Conservation (phyloP, 306 rosid genomes). For the Quercus engelmannii region DNA sequence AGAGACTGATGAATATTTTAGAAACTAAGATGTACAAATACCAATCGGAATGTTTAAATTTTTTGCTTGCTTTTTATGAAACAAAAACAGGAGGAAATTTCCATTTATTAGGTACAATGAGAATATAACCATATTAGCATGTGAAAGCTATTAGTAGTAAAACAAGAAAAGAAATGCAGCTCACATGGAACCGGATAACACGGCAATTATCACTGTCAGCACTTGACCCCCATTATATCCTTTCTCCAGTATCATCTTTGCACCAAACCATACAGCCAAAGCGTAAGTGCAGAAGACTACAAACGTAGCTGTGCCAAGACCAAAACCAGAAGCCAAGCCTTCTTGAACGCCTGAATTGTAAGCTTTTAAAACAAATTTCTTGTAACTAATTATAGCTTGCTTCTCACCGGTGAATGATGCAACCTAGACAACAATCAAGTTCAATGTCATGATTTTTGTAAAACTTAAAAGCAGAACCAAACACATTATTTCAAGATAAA, state of each 20-base stretch:
- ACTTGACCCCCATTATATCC: constrained; percentile 68
- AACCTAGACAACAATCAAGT: constrained; percentile 38
- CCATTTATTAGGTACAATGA: not conserved
- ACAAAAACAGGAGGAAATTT: not conserved
- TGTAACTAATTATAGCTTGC: constrained; percentile 51
- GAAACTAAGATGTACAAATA: not conserved
- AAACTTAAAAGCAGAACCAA: not conserved
- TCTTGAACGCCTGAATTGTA: constrained; percentile 63
- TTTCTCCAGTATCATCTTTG: constrained; percentile 62
- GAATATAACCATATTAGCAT: not conserved
- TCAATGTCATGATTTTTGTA: not conserved
- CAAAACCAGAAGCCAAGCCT: constrained; percentile 62
- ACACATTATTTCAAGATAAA: not conserved
- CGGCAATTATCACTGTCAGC: constrained; percentile 44
- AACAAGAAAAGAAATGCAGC: constrained; percentile 15
- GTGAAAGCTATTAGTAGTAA: not conserved
- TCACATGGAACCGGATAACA: constrained; percentile 67
- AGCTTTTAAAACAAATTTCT: constrained; percentile 48
- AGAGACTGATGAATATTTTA: not conserved
- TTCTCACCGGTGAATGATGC: constrained; percentile 73
- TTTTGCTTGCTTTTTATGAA: not conserved
- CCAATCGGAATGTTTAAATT: not conserved
- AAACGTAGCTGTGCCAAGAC: constrained; percentile 48
- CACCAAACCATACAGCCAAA: constrained; percentile 70
- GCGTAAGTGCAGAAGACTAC: constrained; percentile 45